Evolutionary conservation across 306 rosid genomes (phyloP), one percentile per base, ranked within the genome.

Genomic region (Myrica gale): DNA sequence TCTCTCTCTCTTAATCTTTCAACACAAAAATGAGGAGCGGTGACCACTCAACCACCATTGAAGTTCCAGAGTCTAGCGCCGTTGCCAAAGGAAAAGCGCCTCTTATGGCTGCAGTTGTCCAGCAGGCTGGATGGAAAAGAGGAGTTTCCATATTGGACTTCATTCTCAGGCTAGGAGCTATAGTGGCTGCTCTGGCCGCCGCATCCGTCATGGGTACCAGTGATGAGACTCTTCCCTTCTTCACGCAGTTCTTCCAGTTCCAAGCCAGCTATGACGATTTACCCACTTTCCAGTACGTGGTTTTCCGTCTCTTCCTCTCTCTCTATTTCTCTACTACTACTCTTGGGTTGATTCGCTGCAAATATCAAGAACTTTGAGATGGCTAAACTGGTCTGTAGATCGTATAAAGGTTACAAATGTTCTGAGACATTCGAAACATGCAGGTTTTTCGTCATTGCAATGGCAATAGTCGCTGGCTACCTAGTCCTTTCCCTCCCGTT

Each of bases 241-340:
- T 90, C 88, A 91, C 97, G 69, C 97, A 91, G 86, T 93, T 91
- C 90, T 90, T 91, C 86, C 96, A 87, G 48, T 93, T 93, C 66
- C 88, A 91, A 84, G 98, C 98, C 61, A 90, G 96, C 77, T 91
- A 94, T 17, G 95, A 90, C 21, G 89, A 87, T 72, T 86, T 94
- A 73, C 82, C 96, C 6, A 75, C 93, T 56, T 90, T 94, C 16
- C 87, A 91, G 98, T 91, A 90, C 11, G 88, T 84, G 13, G 23
- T 16, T 23, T 45, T 71, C 56, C 17, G 56, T 53, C 69, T 57
- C 44, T 7, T 19, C 26, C 53, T 80, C 51, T 47, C 11, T 46
- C 13, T 10, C 7, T 46, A 8, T 7, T 15, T 48, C 16, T 11
- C 16, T 48, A 0, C 13, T 13, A 0, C 15, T 8, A 0, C 48